Percentiles rank a stretch among this genome's conserved stretches.
These are phyloP conservation scores for Herpomyces periplanetae DNA, from an alignment of 2,329 filamentous ascomycete species.

Conservation along the genomic window DNA sequence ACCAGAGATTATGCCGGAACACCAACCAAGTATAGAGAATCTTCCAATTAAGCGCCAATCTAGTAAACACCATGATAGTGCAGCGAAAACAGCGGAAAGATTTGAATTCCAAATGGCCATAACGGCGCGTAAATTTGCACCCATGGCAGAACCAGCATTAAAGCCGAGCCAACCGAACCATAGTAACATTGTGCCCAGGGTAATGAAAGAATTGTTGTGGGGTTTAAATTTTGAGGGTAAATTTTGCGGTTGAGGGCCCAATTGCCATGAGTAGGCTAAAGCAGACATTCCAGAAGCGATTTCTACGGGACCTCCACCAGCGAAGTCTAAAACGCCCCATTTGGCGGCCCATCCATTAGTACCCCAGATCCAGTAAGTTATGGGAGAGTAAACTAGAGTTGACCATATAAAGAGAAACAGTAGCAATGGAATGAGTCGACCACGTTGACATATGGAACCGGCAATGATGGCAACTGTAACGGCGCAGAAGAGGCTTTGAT, in stretches of 20 bases:
- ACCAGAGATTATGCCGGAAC: conserved; percentile 50
- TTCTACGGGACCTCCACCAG: conserved; percentile 82
- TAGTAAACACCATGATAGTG: conserved; percentile 71
- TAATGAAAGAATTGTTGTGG: conserved; percentile 91
- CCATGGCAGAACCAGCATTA: conserved; percentile 82
- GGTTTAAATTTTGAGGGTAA: conserved; percentile 99
- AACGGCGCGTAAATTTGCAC: conserved; percentile 61
- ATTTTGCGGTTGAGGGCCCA: conserved; percentile 81
- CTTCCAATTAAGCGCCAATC: conserved; percentile 80
- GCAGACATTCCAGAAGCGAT: conserved; percentile 77
- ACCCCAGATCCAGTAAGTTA: conserved; percentile 93
- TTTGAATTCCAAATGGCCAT: conserved; percentile 98
- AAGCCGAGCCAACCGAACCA: conserved; percentile 98
- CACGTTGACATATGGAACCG: conserved; percentile 69
- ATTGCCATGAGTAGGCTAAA: conserved; percentile 72
- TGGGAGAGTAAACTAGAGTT: conserved; percentile 79
- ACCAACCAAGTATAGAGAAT: conserved; percentile 83
- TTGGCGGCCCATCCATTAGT: conserved; percentile 63
- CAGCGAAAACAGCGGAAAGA: conserved; percentile 58
- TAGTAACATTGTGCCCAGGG: conserved; percentile 67
- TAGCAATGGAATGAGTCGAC: conserved; percentile 65
- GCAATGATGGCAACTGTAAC: conserved; percentile 70
- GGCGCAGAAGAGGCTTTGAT: conserved; percentile 93
- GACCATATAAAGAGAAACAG: conserved; percentile 89
- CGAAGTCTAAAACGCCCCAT: conserved; percentile 79